A percentile compares a stretch with the other conserved stretches of the same genome.
phyloP scores from a whole-genome alignment of 1,139 yeast genomes.

The Lodderomyces margitis region DNA sequence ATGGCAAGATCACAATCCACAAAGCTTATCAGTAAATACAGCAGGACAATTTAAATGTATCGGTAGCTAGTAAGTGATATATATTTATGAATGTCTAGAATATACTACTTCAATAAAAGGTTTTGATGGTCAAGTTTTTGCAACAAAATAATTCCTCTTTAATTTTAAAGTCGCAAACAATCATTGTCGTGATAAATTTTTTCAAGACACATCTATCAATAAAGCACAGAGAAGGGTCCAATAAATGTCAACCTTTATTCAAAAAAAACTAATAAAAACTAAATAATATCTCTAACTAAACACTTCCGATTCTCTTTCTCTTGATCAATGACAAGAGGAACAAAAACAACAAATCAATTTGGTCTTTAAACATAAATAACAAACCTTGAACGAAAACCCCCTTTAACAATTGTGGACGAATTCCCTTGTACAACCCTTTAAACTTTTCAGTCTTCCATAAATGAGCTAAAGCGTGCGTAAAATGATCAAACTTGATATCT shows the following conservation, averaged over 20 bases:
- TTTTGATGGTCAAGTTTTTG: no score
- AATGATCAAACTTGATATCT: slow-evolving; percentile 37
- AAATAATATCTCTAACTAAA: background rate
- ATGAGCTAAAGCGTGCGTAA: slow-evolving; percentile 43
- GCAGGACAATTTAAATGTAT: no score
- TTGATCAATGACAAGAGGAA: slow-evolving; percentile 35
- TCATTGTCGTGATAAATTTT: no score
- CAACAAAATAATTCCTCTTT: no score
- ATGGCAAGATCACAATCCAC: slow-evolving; percentile 44
- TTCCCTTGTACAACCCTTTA: slow-evolving; percentile 74
- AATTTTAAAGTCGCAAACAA: no score
- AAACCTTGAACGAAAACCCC: slow-evolving; percentile 86
- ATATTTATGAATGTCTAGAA: no score
- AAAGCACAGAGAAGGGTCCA: no score
- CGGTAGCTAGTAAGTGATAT: no score
- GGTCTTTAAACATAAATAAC: slow-evolving; percentile 80
- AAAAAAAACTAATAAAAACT: background rate
- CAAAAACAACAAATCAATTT: slow-evolving; percentile 48
- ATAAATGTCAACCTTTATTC: background rate
- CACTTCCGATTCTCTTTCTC: slow-evolving; percentile 11
- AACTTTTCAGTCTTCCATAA: slow-evolving; percentile 44
- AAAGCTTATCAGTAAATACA: slow-evolving; percentile 24
- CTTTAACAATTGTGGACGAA: slow-evolving; percentile 77
- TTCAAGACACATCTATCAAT: no score
- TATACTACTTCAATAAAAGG: no score